Percentiles rank a stretch among this genome's conserved stretches.
Evolutionary conservation across 2,329 filamentous ascomycete genomes (phyloP).

Genomic region (Fusarium incarnatum): DNA sequence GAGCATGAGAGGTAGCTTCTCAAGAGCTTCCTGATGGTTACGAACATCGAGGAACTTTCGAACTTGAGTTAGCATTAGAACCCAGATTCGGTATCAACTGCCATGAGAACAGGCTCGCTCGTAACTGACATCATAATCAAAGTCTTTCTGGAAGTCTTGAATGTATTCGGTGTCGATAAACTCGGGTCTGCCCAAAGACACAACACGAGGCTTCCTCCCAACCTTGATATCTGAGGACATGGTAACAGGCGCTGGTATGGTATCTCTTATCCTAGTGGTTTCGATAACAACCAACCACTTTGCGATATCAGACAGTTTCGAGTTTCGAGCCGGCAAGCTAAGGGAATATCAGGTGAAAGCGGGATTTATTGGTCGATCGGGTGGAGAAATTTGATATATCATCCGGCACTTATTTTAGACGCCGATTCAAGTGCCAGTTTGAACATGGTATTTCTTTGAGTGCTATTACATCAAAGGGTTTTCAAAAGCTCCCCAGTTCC

Average conservation of each 20-base stretch:
- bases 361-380: background rate
- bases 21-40: constrained; percentile 52
- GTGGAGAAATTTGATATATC: background rate
- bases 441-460: background rate
- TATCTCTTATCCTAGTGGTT: too few relatives aligned
- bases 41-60: constrained; percentile 49
- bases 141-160: constrained; percentile 52
- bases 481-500: too few relatives aligned
- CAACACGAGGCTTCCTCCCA: constrained; percentile 53
- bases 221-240: constrained; percentile 4
- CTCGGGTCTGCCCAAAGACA: constrained; percentile 55
- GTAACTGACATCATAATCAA: constrained; percentile 52
- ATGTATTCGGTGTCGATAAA: constrained; percentile 56
- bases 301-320: background rate
- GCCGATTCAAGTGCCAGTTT: background rate
- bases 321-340: background rate
- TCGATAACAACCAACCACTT: too few relatives aligned
- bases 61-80: background rate
- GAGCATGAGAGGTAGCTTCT: constrained; percentile 53
- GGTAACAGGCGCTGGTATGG: rapidly evolving
- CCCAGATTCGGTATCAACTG: too few relatives aligned
- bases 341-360: background rate
- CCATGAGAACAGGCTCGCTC: too few relatives aligned
- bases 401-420: background rate
- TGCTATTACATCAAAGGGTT: too few relatives aligned